Evolutionary conservation across 805 yeast species (phyloP), one percentile per base, ranked within the genome.

Genomic region (Barnettozyma siamensis): DNA sequence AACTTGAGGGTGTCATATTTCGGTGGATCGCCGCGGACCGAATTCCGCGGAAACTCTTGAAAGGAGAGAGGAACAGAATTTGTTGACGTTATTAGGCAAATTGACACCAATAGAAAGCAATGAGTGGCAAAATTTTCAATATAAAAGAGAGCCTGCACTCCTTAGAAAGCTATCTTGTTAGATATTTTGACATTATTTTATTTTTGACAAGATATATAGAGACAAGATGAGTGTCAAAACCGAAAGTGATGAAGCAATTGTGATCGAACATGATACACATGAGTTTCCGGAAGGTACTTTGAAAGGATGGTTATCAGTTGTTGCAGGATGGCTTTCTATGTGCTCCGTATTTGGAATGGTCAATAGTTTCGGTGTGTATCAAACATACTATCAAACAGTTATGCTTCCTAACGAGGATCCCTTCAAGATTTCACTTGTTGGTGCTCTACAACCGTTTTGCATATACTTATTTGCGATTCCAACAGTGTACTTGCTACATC

Each of bases 341-440:
- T 52, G 70, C 50, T 56, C 73, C 43, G 72, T 80, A 0, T 78
- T 75, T 70, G 86, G 86, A 15, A 65, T 77, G 60, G 73, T 74
- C 42, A 74, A 78, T 31, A 65, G 75, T 3, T 79, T 64, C 57
- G 85, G 83, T 21, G 75, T 76, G 5, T 80, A 75, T 51, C 72
- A 78, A 40, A 63, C 70, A 29, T 75, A 70, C 53, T 79, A 78
- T 49, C 61, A 65, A 18, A 37, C 59, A 12, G 47, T 47, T 7
- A 40, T 44, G 21, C 76, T 73, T 42, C 65, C 69, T 1, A 65
- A 67, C 12, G 73, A 73, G 3, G 53, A 64, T 26, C 63, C 76
- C 15, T 67, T 66, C 41, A 73, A 72, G 31, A 66, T 33, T 11
- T 33, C 35, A 15, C 20, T 33, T 4, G 20, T 33, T 33, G 35